Evolutionary conservation across 2,329 filamentous ascomycete genomes (phyloP), one percentile per base, ranked within the genome.

Genomic region (Dothiorella sarmentorum): DNA sequence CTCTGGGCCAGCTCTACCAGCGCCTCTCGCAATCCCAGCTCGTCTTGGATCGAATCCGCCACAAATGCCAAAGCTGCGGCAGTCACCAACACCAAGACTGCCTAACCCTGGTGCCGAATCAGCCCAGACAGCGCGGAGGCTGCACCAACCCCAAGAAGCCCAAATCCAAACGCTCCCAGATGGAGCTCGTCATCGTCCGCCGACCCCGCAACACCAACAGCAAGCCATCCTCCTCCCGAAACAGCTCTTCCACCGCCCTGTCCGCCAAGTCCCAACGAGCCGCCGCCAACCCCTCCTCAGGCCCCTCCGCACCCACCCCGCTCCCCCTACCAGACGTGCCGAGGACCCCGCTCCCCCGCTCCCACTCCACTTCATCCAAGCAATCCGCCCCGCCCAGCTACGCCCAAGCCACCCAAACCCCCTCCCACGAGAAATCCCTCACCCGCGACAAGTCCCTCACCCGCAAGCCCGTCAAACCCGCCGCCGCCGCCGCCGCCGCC

Each of bases 1-100:
- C 74, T 15, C 67, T 79, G 52, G 71, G 71, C 27, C 68, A 74
- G 57, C 69, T 79, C 7, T 74, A 69, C 60, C 64, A 68, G 26
- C 69, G 75, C 42, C 59, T 76, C 49, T 73, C 71, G 37, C 69
- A 71, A 33, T 72, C 72, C 18, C 69, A 72, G 56, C 51, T 71
- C 4, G 67, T 69, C 37, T 57, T 73, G n/a, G 65, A 70, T 51
- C 64, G 62, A 17, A 62, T 65, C 58, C 59, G 53, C n/a, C 42
- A 57, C 27, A 56, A 57, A 10, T 71, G 68, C 45, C 35, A 61
- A 13, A 61, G 59, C 42, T 71, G 68, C 44, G 66, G 67, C 27
- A 69, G 63, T 40, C 60, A 58, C 15, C 67, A 67, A 27, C 58
- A 61, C 22, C 31, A 37, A 13, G 45, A 51, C 20, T 58, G 56